Percentiles rank a stretch among this genome's conserved stretches.
Evolutionary conservation across 2,329 filamentous ascomycete species (phyloP).

Genomic region (Penicillium sp.): DNA sequence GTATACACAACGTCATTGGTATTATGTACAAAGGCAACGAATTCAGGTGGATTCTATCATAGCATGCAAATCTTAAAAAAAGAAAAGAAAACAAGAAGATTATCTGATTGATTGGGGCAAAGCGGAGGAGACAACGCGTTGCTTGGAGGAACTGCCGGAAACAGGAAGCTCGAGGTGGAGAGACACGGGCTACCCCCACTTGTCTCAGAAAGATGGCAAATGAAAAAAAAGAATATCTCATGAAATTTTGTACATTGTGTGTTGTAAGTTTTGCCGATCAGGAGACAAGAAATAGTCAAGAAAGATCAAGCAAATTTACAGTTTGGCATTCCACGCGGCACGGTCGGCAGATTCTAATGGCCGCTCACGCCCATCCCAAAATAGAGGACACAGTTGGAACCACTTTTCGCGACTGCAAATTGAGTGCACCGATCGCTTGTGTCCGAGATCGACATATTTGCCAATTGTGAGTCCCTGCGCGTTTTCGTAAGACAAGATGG

Average conservation of each 20-base stretch:
- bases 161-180: background rate
- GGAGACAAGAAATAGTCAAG: background rate
- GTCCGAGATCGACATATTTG: conserved; percentile 68
- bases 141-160: background rate
- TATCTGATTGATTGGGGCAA: conserved; percentile 5
- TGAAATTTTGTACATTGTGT: conserved; percentile 4
- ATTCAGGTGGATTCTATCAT: background rate
- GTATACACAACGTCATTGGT: background rate
- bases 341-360: conserved; percentile 46
- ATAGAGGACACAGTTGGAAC: conserved; percentile 45
- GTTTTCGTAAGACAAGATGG: conserved; percentile 71
- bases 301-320: conserved; percentile 25
- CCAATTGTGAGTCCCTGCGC: conserved; percentile 70
- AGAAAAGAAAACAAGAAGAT: background rate
- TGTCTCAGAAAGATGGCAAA: background rate
- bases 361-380: conserved; percentile 47
- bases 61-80: background rate
- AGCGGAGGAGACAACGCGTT: background rate
- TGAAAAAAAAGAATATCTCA: background rate
- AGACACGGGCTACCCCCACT: background rate
- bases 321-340: conserved; percentile 47
- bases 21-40: background rate
- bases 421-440: conserved; percentile 58
- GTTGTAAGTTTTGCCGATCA: background rate
- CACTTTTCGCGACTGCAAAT: conserved; percentile 23